phyloP scores from a whole-genome alignment of 2,329 filamentous ascomycete genomes.

The Aspergillus tanneri region DNA sequence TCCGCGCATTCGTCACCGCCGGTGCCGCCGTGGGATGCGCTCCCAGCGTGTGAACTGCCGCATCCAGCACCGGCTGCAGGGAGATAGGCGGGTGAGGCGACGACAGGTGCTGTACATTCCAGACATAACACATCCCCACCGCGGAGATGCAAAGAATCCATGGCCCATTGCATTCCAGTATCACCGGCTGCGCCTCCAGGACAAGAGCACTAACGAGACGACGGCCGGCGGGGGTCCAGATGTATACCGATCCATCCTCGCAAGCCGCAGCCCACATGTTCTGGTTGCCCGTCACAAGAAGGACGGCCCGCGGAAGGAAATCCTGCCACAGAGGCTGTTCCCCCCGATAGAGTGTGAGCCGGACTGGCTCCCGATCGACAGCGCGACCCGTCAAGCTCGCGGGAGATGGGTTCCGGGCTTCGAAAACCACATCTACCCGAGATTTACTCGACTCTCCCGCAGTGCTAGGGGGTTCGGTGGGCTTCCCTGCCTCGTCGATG shows the following conservation, averaged over 20 bases:
- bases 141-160: conserved; percentile 90
- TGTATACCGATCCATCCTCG: conserved; percentile 85
- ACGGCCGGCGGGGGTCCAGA: conserved; percentile 89
- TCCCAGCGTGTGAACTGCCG: conserved; percentile 75
- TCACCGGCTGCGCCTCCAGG: conserved; percentile 88
- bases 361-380: conserved; percentile 74
- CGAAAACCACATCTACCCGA: conserved; percentile 73
- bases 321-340: conserved; percentile 89
- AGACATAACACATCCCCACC: conserved; percentile 85
- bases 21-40: conserved; percentile 76
- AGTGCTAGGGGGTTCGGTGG: conserved; percentile 41
- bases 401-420: conserved; percentile 77
- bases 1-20: conserved; percentile 82
- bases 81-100: conserved; percentile 88
- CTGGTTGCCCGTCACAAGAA: conserved; percentile 87
- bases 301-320: conserved; percentile 78
- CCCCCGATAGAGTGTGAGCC: conserved; percentile 76
- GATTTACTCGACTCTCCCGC: conserved; percentile 46
- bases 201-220: conserved; percentile 81
- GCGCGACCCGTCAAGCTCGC: conserved; percentile 59
- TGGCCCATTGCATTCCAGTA: conserved; percentile 83
- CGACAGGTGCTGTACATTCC: conserved; percentile 81
- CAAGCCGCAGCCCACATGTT: conserved; percentile 91
- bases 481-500: conserved; percentile 58
- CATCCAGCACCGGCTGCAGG: conserved; percentile 81